Base-by-base conservation (phyloP, 768 basidiomycete species). In the Russula abietina region DNA sequence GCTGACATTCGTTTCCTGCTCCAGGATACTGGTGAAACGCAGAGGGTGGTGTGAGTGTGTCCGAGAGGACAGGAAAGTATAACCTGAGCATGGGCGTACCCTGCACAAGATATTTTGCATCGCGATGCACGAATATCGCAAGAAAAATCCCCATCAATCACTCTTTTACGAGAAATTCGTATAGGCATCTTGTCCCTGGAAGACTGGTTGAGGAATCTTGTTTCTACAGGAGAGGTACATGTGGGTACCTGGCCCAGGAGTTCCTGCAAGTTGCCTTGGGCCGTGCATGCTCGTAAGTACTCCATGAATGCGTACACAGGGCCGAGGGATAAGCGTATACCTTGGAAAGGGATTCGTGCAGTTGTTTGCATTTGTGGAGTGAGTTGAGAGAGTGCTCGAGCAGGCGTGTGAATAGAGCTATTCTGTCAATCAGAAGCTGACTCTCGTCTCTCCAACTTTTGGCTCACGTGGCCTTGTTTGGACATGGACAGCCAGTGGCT, bases 131-230 rank as follows among this genome's bases (percentile, higher is more conserved):
- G 69, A 87, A 92, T 6, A 92, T 72, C 5, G 88, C 82, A 38
- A 91, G 77, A 70, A 92, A 92, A 46, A 95, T 81, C 3, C 92
- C 92, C 89, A 98, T 88, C 75, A 98, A 79, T 33, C 95, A 81
- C 69, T 97, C 93, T 74, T 98, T 98, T 58, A 84, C 80, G 12
- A 96, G 77, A 28, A 95, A 79, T 65, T 90, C 80, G 70, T 97
- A 98, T 17, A 91, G 92, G 0, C 90, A 91, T 67, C 79, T 58
- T 73, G 73, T 14, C 79, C 76, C 61, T 72, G 2, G 69, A 56
- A 58, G 73, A 45, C 2, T 50, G 53, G 36, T 71, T 73, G n/a
- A 72, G 26, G 32, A 45, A 67, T 66, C 38, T 69, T 56, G n/a
- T 49, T 59, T 22, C 73, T 16, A n/a, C 50, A 19, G 43, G 55